Percentiles rank a stretch among this genome's conserved stretches.
Conservation (phyloP, 805 yeast species). For the Candida jianshihensis region DNA sequence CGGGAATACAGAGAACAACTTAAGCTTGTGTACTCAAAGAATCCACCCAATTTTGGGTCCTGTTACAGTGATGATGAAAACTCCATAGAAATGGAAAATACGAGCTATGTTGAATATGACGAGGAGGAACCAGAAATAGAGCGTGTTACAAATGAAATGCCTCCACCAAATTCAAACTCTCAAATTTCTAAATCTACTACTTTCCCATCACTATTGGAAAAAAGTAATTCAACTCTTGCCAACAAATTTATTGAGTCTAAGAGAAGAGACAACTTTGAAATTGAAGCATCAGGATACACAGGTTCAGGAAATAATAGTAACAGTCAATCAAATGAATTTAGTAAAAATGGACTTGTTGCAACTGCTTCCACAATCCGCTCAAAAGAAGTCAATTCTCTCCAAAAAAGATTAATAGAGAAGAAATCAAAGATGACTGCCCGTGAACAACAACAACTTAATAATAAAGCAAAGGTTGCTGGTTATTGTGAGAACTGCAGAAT, state of each 20-base stretch:
- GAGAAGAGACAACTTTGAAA: constrained; percentile 37
- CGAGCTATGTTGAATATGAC: constrained; percentile 2
- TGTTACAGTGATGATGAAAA: constrained; percentile 1
- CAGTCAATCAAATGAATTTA: constrained; percentile 18
- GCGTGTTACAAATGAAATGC: constrained; percentile 6
- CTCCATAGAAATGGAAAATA: constrained; percentile 7
- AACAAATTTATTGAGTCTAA: constrained; percentile 17
- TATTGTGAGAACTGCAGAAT: constrained; percentile 93
- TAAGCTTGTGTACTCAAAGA: constrained; percentile 12
- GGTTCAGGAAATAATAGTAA: constrained; percentile 30
- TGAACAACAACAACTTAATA: constrained; percentile 1
- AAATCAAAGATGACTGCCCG: constrained; percentile 10
- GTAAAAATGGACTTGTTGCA: constrained; percentile 57
- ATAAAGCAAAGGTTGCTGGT: constrained; percentile 43
- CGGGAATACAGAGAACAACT: constrained; percentile 33
- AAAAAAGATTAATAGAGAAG: constrained; percentile 31
- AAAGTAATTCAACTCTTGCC: constrained; percentile 15
- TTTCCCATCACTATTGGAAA: constrained; percentile 7
- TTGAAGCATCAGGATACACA: constrained; percentile 56
- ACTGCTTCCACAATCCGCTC: constrained; percentile 50
- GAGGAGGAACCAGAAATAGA: not conserved
- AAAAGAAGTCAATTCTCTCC: constrained; percentile 41
- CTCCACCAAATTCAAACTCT: constrained; percentile 14
- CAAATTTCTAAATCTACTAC: not conserved
- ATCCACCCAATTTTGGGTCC: not conserved